Evolutionary conservation across 2,329 filamentous ascomycete genomes (phyloP), one percentile per base, ranked within the genome.

Genomic region (Bipolaris bicolor): DNA sequence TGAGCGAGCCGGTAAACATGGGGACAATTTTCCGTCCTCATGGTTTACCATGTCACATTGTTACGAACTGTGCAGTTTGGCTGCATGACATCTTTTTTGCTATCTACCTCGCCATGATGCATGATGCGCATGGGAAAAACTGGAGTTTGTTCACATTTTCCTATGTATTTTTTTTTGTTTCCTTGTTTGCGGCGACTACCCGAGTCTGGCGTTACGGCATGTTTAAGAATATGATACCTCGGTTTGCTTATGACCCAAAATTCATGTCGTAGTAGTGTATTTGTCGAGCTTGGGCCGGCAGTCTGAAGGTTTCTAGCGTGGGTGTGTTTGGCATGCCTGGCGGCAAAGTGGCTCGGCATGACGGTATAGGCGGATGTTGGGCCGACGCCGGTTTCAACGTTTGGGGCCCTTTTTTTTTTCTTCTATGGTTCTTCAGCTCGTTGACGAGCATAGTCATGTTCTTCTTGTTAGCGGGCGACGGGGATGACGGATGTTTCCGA

Each of bases 191-290:
- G 52, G 56, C 55, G 52, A 59, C 39, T 46, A 52, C 46, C 52
- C 51, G 48, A 50, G 44, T 52, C 48, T 40, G 58, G 58, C 58
- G 58, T 61, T 61, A 34, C 33, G 51, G 58, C 55, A 61, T 55
- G 37, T 55, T 33, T 36, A 53, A 43, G 48, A 55, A 61, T 54
- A 61, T 58, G 58, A 61, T 61, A 58, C 58, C 55, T 61, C 40
- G 47, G 44, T 55, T 58, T 55, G 47, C 55, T 49, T 49, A 33
- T 26, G 50, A 40, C 29, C 18, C 45, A 53, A 57, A 57, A 41
- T 41, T 37, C 45, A 52, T 49, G 48, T 31, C 16, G 31, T 36
- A 47, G 24, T 51, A 34, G 47, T 22, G 24, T 51, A 34, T 52
- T 22, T 52, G 22, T 26, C 29, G 13, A 49, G 49, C 37, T 47